Conservation (phyloP, 2,329 filamentous ascomycete species). For the Botryotinia narcissicola region DNA sequence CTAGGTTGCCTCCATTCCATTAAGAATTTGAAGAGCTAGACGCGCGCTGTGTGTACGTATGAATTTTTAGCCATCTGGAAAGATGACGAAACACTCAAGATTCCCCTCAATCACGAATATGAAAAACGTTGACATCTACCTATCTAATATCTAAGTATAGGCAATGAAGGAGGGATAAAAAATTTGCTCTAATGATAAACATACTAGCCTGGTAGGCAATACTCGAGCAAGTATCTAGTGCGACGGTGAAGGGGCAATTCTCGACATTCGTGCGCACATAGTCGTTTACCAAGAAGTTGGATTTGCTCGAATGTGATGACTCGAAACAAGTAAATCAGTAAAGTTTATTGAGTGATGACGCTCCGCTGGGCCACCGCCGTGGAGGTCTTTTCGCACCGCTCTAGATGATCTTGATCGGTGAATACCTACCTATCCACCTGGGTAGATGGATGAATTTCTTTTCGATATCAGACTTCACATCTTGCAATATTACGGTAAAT, state of each 20-base stretch:
- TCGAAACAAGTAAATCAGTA: background rate
- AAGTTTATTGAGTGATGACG: background rate
- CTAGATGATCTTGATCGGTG: background rate
- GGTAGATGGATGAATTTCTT: background rate
- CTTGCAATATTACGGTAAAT: constrained; percentile 1
- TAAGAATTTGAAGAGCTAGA: background rate
- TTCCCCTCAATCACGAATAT: background rate
- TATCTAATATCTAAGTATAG: background rate
- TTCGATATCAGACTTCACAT: background rate
- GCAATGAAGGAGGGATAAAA: background rate
- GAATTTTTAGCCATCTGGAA: background rate
- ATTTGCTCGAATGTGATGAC: background rate
- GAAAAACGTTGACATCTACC: background rate
- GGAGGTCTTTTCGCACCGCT: background rate
- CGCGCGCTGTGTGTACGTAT: background rate
- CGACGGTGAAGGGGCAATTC: background rate
- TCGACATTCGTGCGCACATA: background rate
- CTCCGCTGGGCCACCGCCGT: background rate
- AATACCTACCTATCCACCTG: background rate
- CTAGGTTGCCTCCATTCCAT: background rate
- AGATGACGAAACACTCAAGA: background rate
- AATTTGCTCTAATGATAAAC: background rate
- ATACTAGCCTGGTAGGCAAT: background rate
- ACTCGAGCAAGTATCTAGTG: background rate
- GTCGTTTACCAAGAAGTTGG: background rate